These are phyloP conservation scores for Aspergillus hiratsukae DNA, from an alignment of 2,329 filamentous ascomycete species.

Conservation along the genomic window DNA sequence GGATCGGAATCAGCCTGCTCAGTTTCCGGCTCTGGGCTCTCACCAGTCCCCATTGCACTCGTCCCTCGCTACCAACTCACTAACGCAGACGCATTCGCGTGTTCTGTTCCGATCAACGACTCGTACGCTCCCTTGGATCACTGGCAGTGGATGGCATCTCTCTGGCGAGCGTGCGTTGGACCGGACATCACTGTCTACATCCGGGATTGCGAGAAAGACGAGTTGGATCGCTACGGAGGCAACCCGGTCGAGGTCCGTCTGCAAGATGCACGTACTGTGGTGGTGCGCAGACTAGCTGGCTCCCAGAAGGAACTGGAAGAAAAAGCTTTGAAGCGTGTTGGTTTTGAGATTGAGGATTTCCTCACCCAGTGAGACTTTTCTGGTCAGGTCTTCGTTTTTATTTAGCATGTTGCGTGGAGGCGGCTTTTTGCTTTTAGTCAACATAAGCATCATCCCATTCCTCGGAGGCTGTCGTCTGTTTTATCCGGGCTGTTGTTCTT, in stretches of 20 bases:
- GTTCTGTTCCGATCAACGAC: conserved; percentile 68
- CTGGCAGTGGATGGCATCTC: conserved; percentile 94
- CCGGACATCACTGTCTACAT: conserved; percentile 59
- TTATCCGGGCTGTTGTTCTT: background rate
- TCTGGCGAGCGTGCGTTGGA: conserved; percentile 82
- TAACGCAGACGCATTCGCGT: conserved; percentile 70
- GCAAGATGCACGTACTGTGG: conserved; percentile 46
- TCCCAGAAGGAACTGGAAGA: conserved; percentile 52
- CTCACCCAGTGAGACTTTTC: conserved; percentile 32
- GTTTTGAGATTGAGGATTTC: conserved; percentile 82
- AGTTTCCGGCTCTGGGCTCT: conserved; percentile 12
- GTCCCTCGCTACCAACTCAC: conserved; percentile 77
- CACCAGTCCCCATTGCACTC: conserved; percentile 63
- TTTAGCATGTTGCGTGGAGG: conserved; percentile 1
- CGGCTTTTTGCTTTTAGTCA: background rate
- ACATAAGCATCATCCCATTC: background rate
- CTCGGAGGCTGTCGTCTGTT: background rate
- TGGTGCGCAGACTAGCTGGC: conserved; percentile 47
- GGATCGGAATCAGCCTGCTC: conserved; percentile 21
- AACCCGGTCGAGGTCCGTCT: conserved; percentile 54
- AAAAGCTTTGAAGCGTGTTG: conserved; percentile 67
- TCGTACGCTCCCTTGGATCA: conserved; percentile 79
- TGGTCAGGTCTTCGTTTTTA: background rate
- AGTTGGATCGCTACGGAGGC: conserved; percentile 39
- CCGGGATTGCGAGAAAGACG: conserved; percentile 37